phyloP scores from a whole-genome alignment of 139 green algal genomes.

The Coelastrella sp. region DNA sequence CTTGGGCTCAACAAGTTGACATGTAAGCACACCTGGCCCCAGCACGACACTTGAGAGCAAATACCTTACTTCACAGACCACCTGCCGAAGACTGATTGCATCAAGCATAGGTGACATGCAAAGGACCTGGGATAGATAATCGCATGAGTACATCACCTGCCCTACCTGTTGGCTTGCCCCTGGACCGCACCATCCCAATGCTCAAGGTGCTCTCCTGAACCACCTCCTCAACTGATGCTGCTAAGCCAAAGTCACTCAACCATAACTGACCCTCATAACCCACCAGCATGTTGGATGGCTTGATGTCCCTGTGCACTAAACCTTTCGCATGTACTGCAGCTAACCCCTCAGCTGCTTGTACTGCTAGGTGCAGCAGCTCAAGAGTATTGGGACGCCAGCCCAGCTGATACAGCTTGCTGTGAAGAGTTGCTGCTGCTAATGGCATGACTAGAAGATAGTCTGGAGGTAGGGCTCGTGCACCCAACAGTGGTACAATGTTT shows the following conservation, averaged over 20 bases:
- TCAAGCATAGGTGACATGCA: too few relatives aligned
- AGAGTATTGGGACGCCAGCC: slow-evolving; percentile 69
- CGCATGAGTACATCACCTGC: not conserved
- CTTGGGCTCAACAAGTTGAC: too few relatives aligned
- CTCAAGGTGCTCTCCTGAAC: slow-evolving; percentile 38
- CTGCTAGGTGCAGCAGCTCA: slow-evolving; percentile 57
- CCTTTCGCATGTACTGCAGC: slow-evolving; percentile 68
- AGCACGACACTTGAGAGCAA: too few relatives aligned
- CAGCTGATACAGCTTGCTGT: slow-evolving; percentile 63
- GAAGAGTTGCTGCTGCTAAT: slow-evolving; percentile 65
- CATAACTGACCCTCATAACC: slow-evolving; percentile 15
- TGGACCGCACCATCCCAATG: slow-evolving; percentile 34
- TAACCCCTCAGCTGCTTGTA: slow-evolving; percentile 65
- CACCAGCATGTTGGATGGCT: slow-evolving; percentile 84
- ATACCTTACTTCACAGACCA: too few relatives aligned
- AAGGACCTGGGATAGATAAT: not conserved
- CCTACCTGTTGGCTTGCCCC: slow-evolving; percentile 65
- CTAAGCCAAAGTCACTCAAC: slow-evolving; percentile 76
- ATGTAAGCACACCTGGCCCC: too few relatives aligned
- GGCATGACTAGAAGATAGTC: slow-evolving; percentile 79
- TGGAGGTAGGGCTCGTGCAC: slow-evolving; percentile 75
- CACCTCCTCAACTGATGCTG: slow-evolving; percentile 38
- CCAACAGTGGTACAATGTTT: slow-evolving; percentile 58
- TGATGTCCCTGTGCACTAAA: slow-evolving; percentile 86
- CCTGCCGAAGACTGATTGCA: too few relatives aligned